A percentile compares a stretch with the other conserved stretches of the same genome.
These are phyloP conservation scores for Pleurotus djamor DNA, from an alignment of 768 basidiomycete genomes.

Conservation along the genomic window DNA sequence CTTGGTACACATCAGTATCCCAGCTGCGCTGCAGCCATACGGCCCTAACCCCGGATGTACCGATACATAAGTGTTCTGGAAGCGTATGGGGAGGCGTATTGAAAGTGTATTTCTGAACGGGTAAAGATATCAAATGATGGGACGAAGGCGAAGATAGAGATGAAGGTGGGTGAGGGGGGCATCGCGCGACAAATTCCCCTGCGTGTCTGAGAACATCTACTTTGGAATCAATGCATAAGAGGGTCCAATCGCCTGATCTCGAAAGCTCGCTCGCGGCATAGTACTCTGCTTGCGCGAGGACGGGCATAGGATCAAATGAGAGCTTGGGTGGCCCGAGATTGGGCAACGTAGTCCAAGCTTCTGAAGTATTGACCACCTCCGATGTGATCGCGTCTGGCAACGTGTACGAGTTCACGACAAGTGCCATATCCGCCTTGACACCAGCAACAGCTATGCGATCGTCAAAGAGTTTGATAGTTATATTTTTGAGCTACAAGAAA, in stretches of 20 bases:
- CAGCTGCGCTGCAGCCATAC: conserved; percentile 53
- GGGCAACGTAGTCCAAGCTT: background rate
- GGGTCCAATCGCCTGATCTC: background rate
- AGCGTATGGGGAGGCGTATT: conserved; percentile 19
- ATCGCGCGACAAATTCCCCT: conserved; percentile 3
- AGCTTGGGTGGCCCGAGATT: conserved; percentile 7
- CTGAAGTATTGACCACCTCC: background rate
- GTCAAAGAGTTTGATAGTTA: conserved; percentile 28
- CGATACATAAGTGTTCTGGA: conserved; percentile 32
- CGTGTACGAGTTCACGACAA: conserved; percentile 26
- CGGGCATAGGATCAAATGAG: conserved; percentile 9
- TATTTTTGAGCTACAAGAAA: conserved; percentile 24
- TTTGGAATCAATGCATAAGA: background rate
- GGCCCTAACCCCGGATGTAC: conserved; percentile 41
- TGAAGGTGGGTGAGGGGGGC: background rate
- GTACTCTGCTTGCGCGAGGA: conserved; percentile 15
- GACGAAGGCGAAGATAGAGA: background rate
- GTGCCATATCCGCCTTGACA: conserved; percentile 18
- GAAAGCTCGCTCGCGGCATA: conserved; percentile 12
- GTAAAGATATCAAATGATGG: background rate
- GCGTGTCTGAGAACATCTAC: background rate
- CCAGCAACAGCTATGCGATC: conserved; percentile 29
- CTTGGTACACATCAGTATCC: conserved; percentile 43
- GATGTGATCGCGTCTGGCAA: conserved; percentile 16
- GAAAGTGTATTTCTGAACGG: conserved; percentile 16